Base-by-base conservation (phyloP, 768 basidiomycete genomes). In the Tephrocybe sp. region DNA sequence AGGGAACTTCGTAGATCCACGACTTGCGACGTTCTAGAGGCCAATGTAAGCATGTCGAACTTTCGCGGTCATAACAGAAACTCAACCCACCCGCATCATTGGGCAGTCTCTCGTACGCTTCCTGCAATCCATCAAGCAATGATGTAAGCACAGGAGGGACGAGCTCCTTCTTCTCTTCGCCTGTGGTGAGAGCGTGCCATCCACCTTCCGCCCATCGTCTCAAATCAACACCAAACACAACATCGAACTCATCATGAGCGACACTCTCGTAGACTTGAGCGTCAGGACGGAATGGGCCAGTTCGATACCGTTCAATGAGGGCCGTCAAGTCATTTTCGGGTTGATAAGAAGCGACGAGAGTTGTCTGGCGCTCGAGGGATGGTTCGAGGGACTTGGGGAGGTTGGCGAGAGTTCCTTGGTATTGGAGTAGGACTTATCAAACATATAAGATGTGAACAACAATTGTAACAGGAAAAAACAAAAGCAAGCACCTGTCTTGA, bases 1-100 rank as follows among this genome's bases (percentile, higher is more conserved):
- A 76, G 1, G 94, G 93, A 3, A 91, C 88, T 58, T 97, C 92
- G 67, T 97, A 98, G 46, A 97, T 90, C 94, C 94, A 97, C 3
- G 86, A 72, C 70, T 87, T 92, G 50, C 94, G 83, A 62, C 82
- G 87, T 64, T 94, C 94, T 84, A 39, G 44, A 41, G 27, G 15
- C 25, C 16, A 33, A 40, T 30, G n/a, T 2, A 23, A 36, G 33
- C 25, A 29, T 29, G 27, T 11, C 27, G 11, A 29, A 5, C 5
- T 29, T 29, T 29, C 11, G 27, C 6, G 5, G 5, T 8, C 33
- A 34, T 7, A 34, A 34, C 8, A 34, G 33, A 15, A 5, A 15
- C 13, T 16, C n/a, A 42, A 67, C 80, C 61, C 49, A 88, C 88
- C 84, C 23, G 69, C 69, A 56, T 95, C 88, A 45, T 71, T 73